Base-by-base conservation (phyloP, 1,284 basidiomycete genomes). In the Fistulina hepatica region DNA sequence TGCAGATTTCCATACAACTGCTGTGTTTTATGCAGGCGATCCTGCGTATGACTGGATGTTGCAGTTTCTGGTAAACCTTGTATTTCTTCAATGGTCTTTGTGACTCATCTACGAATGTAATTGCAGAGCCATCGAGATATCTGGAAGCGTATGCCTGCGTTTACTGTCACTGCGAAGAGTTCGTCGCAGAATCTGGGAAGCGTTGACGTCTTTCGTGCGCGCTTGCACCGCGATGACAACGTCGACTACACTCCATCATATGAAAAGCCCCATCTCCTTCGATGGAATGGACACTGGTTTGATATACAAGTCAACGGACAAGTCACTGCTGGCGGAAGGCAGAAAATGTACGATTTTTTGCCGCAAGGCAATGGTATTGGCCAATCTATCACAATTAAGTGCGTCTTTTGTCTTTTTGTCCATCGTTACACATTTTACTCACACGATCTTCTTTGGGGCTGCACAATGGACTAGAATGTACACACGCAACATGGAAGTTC, bases 1-100 rank as follows among this genome's bases (percentile, higher is more conserved):
- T 8, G 20, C 33, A 69, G 67, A 65, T 43, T 67, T 64, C 37
- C 63, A 59, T 5, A 62, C 69, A 9, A 65, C 63, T 1, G 67
- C 64, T 0, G 57, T 64, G 23, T 70, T 73, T 42, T 48, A 54
- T 25, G 60, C 68, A 44, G 67, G 66, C 11, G 70, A 73, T 45
- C 64, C 65, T 3, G 50, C 67, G 1, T 69, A 69, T 40, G 67
- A 71, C 39, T 73, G 69, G 69, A 51, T 73, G 6, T 47, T 65
- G 6, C 52, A 63, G 9, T 65, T 68, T 39, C 41, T 71, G 44
- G 69, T 70, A 36, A 33, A 11, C 15, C 21, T 13, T 13, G 13
- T 4, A 4, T 17, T 39, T 21, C 23, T 16, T 36, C 4, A 12
- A 5, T 20, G 5, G 13, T 23, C 9, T 7, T 23, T 15, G 7